These are phyloP conservation scores for Lasiodiplodia gonubiensis DNA, from an alignment of 2,329 filamentous ascomycete genomes.

Conservation along the genomic window DNA sequence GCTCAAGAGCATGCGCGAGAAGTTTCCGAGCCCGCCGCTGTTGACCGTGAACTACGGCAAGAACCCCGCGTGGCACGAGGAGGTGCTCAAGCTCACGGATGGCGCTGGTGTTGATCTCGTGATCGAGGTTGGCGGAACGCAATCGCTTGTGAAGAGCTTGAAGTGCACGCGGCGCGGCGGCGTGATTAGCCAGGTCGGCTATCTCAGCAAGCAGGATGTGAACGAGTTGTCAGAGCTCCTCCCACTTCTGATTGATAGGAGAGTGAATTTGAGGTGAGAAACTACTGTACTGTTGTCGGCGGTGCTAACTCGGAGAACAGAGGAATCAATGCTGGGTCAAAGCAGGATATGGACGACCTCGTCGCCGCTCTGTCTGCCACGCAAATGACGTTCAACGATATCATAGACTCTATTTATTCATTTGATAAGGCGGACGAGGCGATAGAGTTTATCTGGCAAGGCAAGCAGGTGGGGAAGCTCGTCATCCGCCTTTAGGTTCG, in stretches of 20 bases:
- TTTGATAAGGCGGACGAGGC: constrained; percentile 2
- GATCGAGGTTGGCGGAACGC: constrained; percentile 48
- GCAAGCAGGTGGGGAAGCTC: not conserved
- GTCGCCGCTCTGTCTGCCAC: not conserved
- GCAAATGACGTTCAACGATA: not conserved
- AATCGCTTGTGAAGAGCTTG: constrained; percentile 4
- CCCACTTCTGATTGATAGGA: not conserved
- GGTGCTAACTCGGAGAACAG: not conserved
- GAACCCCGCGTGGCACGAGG: constrained; percentile 52
- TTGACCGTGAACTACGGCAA: constrained; percentile 57
- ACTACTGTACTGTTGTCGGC: not conserved
- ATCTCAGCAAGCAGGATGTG: constrained; percentile 9
- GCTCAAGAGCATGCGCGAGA: not conserved
- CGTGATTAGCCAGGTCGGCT: constrained; percentile 6
- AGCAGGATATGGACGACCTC: constrained; percentile 1
- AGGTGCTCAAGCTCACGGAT: constrained; percentile 52
- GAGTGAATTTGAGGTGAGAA: not conserved
- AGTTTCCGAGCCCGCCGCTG: not conserved
- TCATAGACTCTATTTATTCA: not conserved
- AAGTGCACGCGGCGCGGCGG: constrained; percentile 6
- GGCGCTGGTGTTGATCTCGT: constrained; percentile 52
- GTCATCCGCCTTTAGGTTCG: not conserved
- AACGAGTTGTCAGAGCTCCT: not conserved
- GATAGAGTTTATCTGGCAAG: not conserved
- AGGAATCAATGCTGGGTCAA: constrained; percentile 16